Base-by-base conservation (phyloP, 305 asterid species). In the Ilex paraguariensis region DNA sequence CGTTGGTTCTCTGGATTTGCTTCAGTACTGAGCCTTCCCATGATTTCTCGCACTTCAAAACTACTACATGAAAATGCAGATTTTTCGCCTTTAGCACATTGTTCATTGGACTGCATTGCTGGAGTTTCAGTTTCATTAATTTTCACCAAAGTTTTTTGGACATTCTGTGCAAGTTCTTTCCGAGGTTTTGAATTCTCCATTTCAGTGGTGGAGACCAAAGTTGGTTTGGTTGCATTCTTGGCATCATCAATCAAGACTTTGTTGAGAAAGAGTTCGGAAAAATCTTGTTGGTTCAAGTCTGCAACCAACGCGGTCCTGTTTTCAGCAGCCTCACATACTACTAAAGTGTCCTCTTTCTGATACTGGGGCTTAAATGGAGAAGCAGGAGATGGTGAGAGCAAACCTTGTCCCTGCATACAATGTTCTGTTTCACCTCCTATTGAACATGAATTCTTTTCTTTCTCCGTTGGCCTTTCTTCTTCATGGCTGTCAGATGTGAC, bases 11-110 rank as follows among this genome's bases (percentile, higher is more conserved):
- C 28, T 46, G 73, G 58, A 63, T 62, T 76, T 14, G 78, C 60
- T 45, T 76, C 80, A 8, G 61, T 17, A 21, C 62, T 61, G n/a
- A 51, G 28, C 57, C 33, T 66, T 64, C 80, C 73, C 17, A 15
- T 15, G 44, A 10, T 42, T 58, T 60, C 78, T 2, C 45, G 44
- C 15, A 54, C 66, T 59, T 60, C 54, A 15, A 55, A 2, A 55
- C 57, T 49, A 7, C 10, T 16, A 7, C n/a, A 36, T 17, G 31
- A 48, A 6, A 51, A 5, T 46, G 10, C 17, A 44, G 63, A 49
- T 13, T 21, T 15, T 66, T 61, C 66, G 1, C 28, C 28, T 0
- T 21, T 21, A 21, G 28, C 28, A 21, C 28, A 21, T 21, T 21
- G 28, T 21, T 21, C 28, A 21, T 21, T 21, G 28, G 69, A 53